Evolutionary conservation across 2,329 filamentous ascomycete genomes (phyloP), one percentile per base, ranked within the genome.

Genomic region (Aphanoascus verrucosus): DNA sequence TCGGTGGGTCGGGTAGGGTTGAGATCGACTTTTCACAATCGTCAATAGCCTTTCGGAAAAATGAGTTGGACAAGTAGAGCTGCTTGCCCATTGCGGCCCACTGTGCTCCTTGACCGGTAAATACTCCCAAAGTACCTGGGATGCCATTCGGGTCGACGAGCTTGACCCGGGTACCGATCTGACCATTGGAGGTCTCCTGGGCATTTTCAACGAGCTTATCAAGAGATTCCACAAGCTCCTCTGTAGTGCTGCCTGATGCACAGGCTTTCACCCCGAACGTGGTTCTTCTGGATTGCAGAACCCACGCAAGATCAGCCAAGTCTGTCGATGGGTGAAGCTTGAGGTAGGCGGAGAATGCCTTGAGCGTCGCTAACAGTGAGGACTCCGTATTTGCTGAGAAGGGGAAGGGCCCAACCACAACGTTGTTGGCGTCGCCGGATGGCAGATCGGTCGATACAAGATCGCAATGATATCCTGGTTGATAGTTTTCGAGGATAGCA

Each of bases 21-120:
- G 12, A 8, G 3, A 50, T 5, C 6, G 37, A 34, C 3, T 34
- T 17, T 6, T 43, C 23, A 3, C 17, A 7, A 8, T 14, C 15
- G 2, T 12, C 3, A 15, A 52, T 45, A 4, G 15, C 2, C 4
- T 47, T 32, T 41, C 28, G 23, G 55, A 55, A 19, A 2, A 52
- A 14, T 15, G 42, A 37, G 32, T 54, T n/a, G 11, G 23, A 4
- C 42, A 7, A 1, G 62, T 46, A 7, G 23, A 68, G 60, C 12
- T 64, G 60, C 15, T 53, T 32, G 2, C 60, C 63, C 61, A 65
- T 64, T 1, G 15, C 49, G 3, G 57, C 46, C 55, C 58, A 64
- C 47, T 65, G 63, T 5, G 61, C 61, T 7, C 63, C 63, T 53
- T 65, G 63, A 19, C 63, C 63, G 6, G 62, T 64, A 55, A 64